A percentile compares a stretch with the other conserved stretches of the same genome.
These are phyloP conservation scores for Bullera alba DNA, from an alignment of 768 basidiomycete species.

Conservation along the genomic window DNA sequence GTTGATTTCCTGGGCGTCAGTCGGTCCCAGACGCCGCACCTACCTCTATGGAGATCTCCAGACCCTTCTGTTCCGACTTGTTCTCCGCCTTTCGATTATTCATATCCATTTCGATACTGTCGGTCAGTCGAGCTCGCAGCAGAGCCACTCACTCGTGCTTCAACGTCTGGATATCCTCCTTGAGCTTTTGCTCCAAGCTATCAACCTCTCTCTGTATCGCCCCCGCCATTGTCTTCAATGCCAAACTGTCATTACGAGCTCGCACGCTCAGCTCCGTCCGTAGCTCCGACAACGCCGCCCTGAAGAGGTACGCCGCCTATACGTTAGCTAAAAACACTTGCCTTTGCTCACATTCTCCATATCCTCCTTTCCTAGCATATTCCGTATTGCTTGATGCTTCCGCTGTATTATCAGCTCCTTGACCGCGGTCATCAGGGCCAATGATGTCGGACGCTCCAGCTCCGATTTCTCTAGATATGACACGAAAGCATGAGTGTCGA, in stretches of 20 bases:
- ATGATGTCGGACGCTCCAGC: slow-evolving; percentile 25
- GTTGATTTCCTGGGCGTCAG: slow-evolving; percentile 46
- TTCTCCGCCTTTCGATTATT: slow-evolving; percentile 89
- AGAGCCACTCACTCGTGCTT: slow-evolving; percentile 76
- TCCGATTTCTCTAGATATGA: slow-evolving; percentile 43
- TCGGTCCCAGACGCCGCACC: slow-evolving; percentile 3
- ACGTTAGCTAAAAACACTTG: background rate
- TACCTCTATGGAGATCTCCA: slow-evolving; percentile 66
- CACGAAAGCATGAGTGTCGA: slow-evolving; percentile 49
- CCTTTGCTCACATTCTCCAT: slow-evolving; percentile 47
- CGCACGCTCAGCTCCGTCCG: slow-evolving; percentile 75
- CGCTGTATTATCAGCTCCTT: slow-evolving; percentile 39
- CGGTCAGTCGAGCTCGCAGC: background rate
- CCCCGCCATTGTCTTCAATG: slow-evolving; percentile 69
- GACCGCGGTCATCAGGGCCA: slow-evolving; percentile 45
- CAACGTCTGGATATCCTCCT: slow-evolving; percentile 78
- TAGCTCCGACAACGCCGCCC: slow-evolving; percentile 84
- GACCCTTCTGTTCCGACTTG: slow-evolving; percentile 70
- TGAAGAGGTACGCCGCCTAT: slow-evolving; percentile 51
- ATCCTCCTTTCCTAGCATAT: slow-evolving; percentile 46
- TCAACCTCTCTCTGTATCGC: slow-evolving; percentile 82
- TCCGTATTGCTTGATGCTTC: slow-evolving; percentile 31
- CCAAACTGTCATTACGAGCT: slow-evolving; percentile 73
- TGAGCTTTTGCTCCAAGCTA: slow-evolving; percentile 76
- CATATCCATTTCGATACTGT: slow-evolving; percentile 90